Evolutionary conservation across 768 basidiomycete genomes (phyloP), one percentile per base, ranked within the genome.

Genomic region (Tricholoma flavovirens): DNA sequence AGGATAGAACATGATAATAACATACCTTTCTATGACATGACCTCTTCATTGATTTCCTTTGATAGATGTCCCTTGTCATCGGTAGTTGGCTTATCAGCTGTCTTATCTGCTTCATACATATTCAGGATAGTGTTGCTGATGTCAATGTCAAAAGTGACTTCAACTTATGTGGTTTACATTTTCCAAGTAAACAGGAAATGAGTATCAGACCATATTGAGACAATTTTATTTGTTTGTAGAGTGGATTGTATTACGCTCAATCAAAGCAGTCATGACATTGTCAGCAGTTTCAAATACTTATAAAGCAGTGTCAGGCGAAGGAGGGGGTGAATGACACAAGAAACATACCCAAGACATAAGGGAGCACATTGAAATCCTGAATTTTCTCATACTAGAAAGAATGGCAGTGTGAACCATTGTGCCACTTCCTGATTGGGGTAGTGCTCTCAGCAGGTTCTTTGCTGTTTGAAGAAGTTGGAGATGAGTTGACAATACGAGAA

Each of bases 171-270:
- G 63, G 87, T 75, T 98, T 94, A 72, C 98, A 98, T 76, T 98
- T 97, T 70, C 96, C 96, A 69, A 98, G 90, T 30, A 94, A 72
- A 78, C 97, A 97, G 82, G n/a, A n/a, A n/a, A n/a, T n/a, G n/a
- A 79, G 98, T 97, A 80, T 97, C 95, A 62, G 94, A 87, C 80
- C 96, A 95, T 17, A 96, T 98, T 35, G 95, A 98, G 84, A 98
- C 96, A 67, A 88, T 92, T 77, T 98, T 94, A 94, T 97, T 98
- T 79, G 96, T 97, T 65, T n/a, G 95, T 97, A 24, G 96, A 96
- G 62, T 98, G 91, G 50, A 93, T 97, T 60, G 96, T 98, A 81
- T 98, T n/a, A n/a, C 95, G 88, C 78, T 94, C 94, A 82, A 98
- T 98, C 71, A 98, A 87, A 48, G 93, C 84, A 26, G 96, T 98